Base-by-base conservation (phyloP, 2,329 filamentous ascomycete genomes). In the Diaporthe ilicicola region DNA sequence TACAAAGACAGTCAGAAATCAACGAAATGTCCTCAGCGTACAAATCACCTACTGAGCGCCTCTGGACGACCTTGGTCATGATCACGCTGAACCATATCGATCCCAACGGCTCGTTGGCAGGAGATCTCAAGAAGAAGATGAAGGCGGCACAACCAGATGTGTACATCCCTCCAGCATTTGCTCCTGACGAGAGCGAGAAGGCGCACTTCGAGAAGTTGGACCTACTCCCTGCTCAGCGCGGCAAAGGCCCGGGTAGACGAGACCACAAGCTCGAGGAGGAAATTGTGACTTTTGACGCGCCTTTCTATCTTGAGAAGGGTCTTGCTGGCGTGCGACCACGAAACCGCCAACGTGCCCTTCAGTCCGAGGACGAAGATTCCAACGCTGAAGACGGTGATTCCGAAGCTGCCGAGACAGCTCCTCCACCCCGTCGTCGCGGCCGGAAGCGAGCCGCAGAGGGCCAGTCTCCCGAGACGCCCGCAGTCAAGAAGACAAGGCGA, bases 221-320 rank as follows among this genome's bases (percentile, higher is more conserved):
- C 72, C 71, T 42, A 69, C 72, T 74, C 65, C 70, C 72, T n/a
- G 76, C 78, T n/a, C 72, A 78, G 19, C 70, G 66, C 12, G 53
- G 15, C 48, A 70, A 68, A 53, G 70, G 67, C 15, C 53, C 54
- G 10, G 61, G 81, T 55, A 79, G 82, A 67, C 78, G 83, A 71
- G 74, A 71, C 69, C 74, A 76, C 78, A 74, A 75, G 74, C 80
- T 84, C 59, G 79, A 81, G 3, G 76, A 81, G 12, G 84, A 85
- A 62, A 81, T 88, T 22, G 85, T 86, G 44, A 80, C 83, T n/a
- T 76, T 88, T 34, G 81, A 83, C 65, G 86, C 86, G 1, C 86
- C 86, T 3, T 84, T 87, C 34, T 88, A 88, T 76, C 78, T 74
- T 24, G 78, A 70, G 70, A 78, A 73, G 73, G 70, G 54, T 6